Conservation (phyloP, 2,329 filamentous ascomycete species). For the Fusarium papillatum region DNA sequence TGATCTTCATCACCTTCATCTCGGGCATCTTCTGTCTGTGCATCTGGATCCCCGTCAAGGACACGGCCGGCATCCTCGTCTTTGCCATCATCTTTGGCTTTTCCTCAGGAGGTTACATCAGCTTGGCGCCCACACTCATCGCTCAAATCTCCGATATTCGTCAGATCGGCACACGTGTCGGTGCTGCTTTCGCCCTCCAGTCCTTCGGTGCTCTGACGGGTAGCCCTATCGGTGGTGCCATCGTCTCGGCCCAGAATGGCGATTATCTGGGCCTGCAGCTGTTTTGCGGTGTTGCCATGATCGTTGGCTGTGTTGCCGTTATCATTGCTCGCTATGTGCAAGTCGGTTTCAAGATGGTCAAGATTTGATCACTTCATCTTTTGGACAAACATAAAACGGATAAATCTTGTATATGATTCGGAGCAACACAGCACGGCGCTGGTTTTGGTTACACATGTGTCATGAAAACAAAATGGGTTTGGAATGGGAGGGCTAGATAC, state of each 20-base stretch:
- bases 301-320: slow-evolving; percentile 46
- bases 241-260: slow-evolving; percentile 66
- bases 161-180: slow-evolving; percentile 78
- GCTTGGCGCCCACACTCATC: slow-evolving; percentile 72
- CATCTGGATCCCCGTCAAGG: slow-evolving; percentile 63
- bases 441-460: not conserved
- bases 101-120: slow-evolving; percentile 75
- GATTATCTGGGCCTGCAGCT: slow-evolving; percentile 72
- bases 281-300: slow-evolving; percentile 70
- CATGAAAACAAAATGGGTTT: not conserved
- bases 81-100: slow-evolving; percentile 80
- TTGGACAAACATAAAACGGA: not conserved
- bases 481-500: not conserved
- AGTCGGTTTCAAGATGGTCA: slow-evolving; percentile 50
- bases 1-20: slow-evolving; percentile 65
- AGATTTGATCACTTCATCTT: slow-evolving; percentile 44
- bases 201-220: slow-evolving; percentile 76
- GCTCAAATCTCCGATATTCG: slow-evolving; percentile 79
- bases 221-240: slow-evolving; percentile 75
- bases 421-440: not conserved
- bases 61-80: slow-evolving; percentile 70
- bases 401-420: not conserved
- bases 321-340: slow-evolving; percentile 50
- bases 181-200: slow-evolving; percentile 72
- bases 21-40: slow-evolving; percentile 60